A percentile compares a stretch with the other conserved stretches of the same genome.
Evolutionary conservation across 345 rosid genomes (phyloP).

Genomic region (Lumnitzera littorea): DNA sequence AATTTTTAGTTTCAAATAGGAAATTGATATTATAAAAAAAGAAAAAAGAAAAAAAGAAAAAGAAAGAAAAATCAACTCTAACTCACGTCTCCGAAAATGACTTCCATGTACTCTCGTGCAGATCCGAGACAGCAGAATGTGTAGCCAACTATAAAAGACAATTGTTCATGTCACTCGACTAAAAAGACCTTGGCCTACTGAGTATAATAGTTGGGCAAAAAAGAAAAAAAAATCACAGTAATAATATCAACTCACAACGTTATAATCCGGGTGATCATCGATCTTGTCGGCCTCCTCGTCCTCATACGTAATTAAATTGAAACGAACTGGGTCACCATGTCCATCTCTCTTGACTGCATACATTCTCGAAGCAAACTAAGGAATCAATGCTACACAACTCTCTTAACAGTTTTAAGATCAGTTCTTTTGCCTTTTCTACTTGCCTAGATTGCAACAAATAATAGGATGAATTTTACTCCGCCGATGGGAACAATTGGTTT

Average conservation of each 20-base stretch:
- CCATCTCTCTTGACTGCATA: conserved; percentile 94
- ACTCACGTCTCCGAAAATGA: conserved; percentile 94
- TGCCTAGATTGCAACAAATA: no score
- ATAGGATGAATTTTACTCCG: no score
- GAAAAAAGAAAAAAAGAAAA: neutral
- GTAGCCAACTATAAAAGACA: conserved; percentile 74
- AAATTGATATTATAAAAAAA: neutral
- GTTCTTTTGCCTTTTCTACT: no score
- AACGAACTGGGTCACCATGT: conserved; percentile 75
- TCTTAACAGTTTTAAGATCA: no score
- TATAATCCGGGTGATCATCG: conserved; percentile 88
- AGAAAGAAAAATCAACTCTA: neutral
- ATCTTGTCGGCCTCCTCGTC: conserved; percentile 93
- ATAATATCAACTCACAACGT: conserved; percentile 47
- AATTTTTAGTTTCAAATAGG: neutral
- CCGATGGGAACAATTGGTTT: no score
- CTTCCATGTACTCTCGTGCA: conserved; percentile 90
- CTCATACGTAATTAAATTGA: conserved; percentile 90
- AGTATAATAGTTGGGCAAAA: no score
- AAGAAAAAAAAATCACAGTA: no score
- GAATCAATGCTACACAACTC: no score
- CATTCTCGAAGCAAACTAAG: conserved; percentile 24
- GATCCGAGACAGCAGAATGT: conserved; percentile 88
- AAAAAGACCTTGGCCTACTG: neutral
- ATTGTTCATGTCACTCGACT: neutral